Evolutionary conservation across 306 rosid species (phyloP), one percentile per base, ranked within the genome.

Genomic region (Casuarina glauca): DNA sequence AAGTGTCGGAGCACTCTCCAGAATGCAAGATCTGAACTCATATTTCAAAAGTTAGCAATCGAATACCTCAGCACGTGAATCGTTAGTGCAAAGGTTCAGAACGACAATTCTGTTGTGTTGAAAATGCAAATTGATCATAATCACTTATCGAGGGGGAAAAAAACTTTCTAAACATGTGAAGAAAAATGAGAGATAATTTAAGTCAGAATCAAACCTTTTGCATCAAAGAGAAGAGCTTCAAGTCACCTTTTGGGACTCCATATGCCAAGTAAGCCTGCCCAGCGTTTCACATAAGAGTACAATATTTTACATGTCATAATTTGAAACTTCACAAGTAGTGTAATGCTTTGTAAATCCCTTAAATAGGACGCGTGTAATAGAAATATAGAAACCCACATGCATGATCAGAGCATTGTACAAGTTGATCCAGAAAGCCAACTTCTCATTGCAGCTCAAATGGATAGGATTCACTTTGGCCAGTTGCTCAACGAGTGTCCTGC

Each of bases 361-460:
- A 72, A 26, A 41, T 26, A 26, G 19, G 52, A 45, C 43, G 42
- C 5, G 0, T 17, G 19, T 45, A 36, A 73, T 32, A 1, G 32
- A 69, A 67, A 78, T 44, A 11, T 46, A 79, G 79, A 5, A 64
- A 77, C 91, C 74, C 78, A 91, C 96, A 75, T 91, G 96, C 96
- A 91, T 91, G 74, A 91, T 85, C 74, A 91, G 87, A 26, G 96
- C 87, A 78, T 91, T 91, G 76, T 91, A 91, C 68, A 89, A 82
- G 84, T 91, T 91, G 69, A 91, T 89, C 96, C 96, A 91, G 81
- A 91, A 91, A 54, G 96, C 91, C 49, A 91, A 88, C 88, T 85
- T 86, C 85, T 91, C 91, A 12, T 83, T 73, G 81, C 83, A 74
- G 84, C 78, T 87, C 84, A 91, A 78, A 79, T 82, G 90, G 78